Percentiles rank a stretch among this genome's conserved stretches.
Conservation (phyloP, 129 eudicot genomes). For the Artemisia tridentata region DNA sequence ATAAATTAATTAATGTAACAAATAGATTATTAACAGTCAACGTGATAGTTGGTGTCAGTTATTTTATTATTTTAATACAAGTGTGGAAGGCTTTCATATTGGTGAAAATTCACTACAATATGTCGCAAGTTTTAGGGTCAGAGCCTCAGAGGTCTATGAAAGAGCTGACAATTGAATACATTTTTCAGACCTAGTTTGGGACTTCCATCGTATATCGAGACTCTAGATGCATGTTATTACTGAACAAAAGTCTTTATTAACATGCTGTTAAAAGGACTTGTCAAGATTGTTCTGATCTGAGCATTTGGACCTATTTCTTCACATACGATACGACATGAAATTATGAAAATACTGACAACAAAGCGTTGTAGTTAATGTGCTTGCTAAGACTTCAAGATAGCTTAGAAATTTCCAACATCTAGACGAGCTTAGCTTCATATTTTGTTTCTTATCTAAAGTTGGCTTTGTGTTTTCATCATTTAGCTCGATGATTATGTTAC, state of each 20-base stretch:
- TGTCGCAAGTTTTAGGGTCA: background rate
- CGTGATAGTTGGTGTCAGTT: background rate
- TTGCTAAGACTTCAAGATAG: background rate
- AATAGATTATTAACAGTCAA: constrained; percentile 15
- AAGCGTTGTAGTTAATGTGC: background rate
- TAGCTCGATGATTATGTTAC: background rate
- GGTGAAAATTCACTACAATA: too few relatives aligned
- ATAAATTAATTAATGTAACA: background rate
- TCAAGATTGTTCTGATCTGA: constrained; percentile 6
- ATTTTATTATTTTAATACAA: background rate
- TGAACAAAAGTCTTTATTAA: constrained; percentile 9
- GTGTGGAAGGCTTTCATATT: constrained; percentile 7
- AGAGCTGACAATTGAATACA: constrained; percentile 4
- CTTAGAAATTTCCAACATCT: constrained; percentile 3
- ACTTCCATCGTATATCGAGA: background rate
- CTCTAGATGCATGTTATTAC: background rate
- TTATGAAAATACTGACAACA: background rate
- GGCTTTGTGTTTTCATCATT: background rate
- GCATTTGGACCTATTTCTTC: background rate
- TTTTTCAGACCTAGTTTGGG: constrained; percentile 11
- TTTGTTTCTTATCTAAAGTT: background rate
- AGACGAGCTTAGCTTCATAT: background rate
- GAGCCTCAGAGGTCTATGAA: background rate
- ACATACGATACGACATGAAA: background rate
- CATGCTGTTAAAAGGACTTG: constrained; percentile 16